Evolutionary conservation across 139 green algal genomes (phyloP).

Genomic region (Chlamydomonas eustigma): DNA sequence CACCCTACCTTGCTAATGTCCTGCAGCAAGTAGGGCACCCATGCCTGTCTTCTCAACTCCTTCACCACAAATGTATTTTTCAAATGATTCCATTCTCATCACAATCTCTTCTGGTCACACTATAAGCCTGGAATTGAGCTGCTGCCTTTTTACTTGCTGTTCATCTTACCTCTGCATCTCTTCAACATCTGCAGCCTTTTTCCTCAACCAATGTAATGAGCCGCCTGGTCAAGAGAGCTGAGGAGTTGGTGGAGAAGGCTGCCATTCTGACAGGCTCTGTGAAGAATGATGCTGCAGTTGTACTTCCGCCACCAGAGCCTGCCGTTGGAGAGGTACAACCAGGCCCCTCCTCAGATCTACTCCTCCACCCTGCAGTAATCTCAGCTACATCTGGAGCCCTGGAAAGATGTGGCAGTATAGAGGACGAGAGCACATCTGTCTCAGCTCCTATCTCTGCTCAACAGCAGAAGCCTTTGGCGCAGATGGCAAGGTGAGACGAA

Average conservation of each 20-base stretch:
- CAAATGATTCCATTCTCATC: too few relatives aligned
- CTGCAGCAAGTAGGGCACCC: conserved; percentile 65
- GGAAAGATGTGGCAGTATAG: too few relatives aligned
- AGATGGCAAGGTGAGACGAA: background rate
- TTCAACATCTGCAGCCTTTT: conserved; percentile 52
- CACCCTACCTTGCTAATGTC: conserved; percentile 59
- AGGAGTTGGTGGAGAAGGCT: conserved; percentile 42
- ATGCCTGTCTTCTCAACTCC: too few relatives aligned
- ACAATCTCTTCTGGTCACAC: too few relatives aligned
- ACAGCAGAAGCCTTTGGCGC: background rate
- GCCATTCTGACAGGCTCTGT: background rate
- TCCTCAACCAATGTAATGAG: conserved; percentile 63
- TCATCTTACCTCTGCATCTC: background rate
- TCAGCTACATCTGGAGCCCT: too few relatives aligned
- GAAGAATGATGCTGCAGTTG: background rate
- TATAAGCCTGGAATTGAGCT: too few relatives aligned
- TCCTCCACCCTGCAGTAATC: too few relatives aligned
- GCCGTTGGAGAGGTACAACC: too few relatives aligned
- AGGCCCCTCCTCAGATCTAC: too few relatives aligned
- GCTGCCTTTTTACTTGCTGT: too few relatives aligned
- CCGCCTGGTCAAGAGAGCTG: conserved; percentile 52
- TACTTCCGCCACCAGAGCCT: too few relatives aligned
- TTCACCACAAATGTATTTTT: too few relatives aligned
- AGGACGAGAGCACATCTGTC: background rate
- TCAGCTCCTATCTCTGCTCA: background rate